These are phyloP conservation scores for Prunus yedoensis DNA, from an alignment of 331 rosid genomes.

Conservation along the genomic window DNA sequence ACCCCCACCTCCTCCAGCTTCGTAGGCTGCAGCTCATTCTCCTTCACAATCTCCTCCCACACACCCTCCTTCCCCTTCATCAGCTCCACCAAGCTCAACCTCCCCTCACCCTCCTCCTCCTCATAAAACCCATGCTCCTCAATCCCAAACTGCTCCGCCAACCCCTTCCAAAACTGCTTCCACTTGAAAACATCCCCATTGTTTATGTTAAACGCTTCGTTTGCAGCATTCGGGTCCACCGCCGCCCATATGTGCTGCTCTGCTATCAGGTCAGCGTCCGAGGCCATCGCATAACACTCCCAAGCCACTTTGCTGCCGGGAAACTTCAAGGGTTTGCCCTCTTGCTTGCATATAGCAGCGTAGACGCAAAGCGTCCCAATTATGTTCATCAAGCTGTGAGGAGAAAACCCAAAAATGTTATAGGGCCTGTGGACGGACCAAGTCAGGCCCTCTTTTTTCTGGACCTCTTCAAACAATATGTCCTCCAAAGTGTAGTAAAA, in stretches of 20 bases:
- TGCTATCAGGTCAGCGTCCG: slow-evolving; percentile 63
- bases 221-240: slow-evolving; percentile 64
- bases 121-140: slow-evolving; percentile 57
- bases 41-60: slow-evolving; percentile 61
- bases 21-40: slow-evolving; percentile 41
- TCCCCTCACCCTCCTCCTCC: slow-evolving; percentile 26
- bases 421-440: slow-evolving; percentile 65
- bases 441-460: slow-evolving; percentile 36
- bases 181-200: slow-evolving; percentile 67
- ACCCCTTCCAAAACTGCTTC: slow-evolving; percentile 70
- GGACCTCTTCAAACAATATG: slow-evolving; percentile 44
- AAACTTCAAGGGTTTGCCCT: slow-evolving; percentile 50
- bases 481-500: slow-evolving; percentile 64
- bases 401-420: slow-evolving; percentile 58
- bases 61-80: slow-evolving; percentile 51
- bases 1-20: slow-evolving; percentile 50
- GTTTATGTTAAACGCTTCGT: slow-evolving; percentile 62
- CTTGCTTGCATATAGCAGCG: slow-evolving; percentile 64
- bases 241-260: slow-evolving; percentile 78
- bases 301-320: slow-evolving; percentile 53
- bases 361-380: slow-evolving; percentile 48
- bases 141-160: slow-evolving; percentile 70
- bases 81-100: slow-evolving; percentile 30
- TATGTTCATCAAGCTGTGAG: slow-evolving; percentile 53
- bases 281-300: slow-evolving; percentile 43